Conservation (phyloP, 2,329 filamentous ascomycete species). For the Talaromyces sp. region DNA sequence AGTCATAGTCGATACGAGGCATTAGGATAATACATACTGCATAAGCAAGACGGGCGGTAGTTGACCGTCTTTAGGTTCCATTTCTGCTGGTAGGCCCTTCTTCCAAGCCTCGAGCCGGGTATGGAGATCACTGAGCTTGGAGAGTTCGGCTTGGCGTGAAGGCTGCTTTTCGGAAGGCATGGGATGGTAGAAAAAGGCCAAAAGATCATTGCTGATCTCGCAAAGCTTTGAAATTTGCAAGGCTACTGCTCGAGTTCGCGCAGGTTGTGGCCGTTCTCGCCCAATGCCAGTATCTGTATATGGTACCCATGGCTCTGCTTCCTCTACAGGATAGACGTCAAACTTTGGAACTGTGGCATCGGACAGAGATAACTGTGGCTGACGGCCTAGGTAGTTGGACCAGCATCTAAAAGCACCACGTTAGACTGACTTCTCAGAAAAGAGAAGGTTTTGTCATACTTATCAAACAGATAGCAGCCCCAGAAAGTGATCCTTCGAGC, state of each 20-base stretch:
- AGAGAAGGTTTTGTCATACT: conserved; percentile 46
- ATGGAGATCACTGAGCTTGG: conserved; percentile 88
- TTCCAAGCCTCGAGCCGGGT: conserved; percentile 87
- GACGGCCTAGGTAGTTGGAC: conserved; percentile 91
- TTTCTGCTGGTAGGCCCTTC: conserved; percentile 74
- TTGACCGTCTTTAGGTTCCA: conserved; percentile 86
- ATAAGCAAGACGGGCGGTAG: conserved; percentile 76
- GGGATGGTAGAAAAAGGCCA: conserved; percentile 89
- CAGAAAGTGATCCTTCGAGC: conserved; percentile 90
- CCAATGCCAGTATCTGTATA: conserved; percentile 82
- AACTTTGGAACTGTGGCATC: conserved; percentile 83
- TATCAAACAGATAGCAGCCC: conserved; percentile 98
- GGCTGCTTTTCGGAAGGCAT: conserved; percentile 57
- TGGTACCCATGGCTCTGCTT: conserved; percentile 79
- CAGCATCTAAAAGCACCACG: conserved; percentile 59
- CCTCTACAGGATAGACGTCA: conserved; percentile 86
- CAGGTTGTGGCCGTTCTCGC: conserved; percentile 70
- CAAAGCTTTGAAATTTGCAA: conserved; percentile 79
- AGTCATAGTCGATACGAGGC: conserved; percentile 22
- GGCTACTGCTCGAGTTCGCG: conserved; percentile 75
- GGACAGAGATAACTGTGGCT: conserved; percentile 78
- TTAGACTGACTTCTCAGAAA: not conserved
- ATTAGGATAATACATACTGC: conserved; percentile 64
- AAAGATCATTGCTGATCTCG: conserved; percentile 88
- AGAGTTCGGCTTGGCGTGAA: conserved; percentile 79